Conservation (phyloP, 2,329 filamentous ascomycete species). For the Exophiala dermatitidis region DNA sequence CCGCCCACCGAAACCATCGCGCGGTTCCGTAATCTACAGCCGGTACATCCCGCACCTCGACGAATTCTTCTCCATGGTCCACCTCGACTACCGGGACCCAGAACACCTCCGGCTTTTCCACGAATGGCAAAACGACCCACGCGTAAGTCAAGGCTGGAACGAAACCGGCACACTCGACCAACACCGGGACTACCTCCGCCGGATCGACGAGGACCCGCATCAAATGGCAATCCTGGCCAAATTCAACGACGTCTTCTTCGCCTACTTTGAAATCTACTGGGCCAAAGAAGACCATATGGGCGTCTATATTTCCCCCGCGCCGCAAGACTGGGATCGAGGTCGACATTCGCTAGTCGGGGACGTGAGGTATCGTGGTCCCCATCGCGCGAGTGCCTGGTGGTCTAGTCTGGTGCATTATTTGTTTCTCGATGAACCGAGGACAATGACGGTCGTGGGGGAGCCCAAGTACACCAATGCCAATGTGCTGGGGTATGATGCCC, state of each 20-base stretch:
- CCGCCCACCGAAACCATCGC: slow-evolving; percentile 62
- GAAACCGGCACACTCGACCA: slow-evolving; percentile 68
- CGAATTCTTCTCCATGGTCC: slow-evolving; percentile 71
- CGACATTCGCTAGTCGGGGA: slow-evolving; percentile 56
- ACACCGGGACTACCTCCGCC: slow-evolving; percentile 63
- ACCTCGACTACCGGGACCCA: slow-evolving; percentile 57
- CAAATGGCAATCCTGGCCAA: slow-evolving; percentile 61
- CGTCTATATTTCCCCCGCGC: slow-evolving; percentile 48
- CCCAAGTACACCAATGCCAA: slow-evolving; percentile 64
- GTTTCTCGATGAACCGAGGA: slow-evolving; percentile 53
- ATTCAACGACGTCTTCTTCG: slow-evolving; percentile 64
- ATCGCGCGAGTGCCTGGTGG: slow-evolving; percentile 53
- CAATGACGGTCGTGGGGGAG: slow-evolving; percentile 52
- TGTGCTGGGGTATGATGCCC: slow-evolving; percentile 66
- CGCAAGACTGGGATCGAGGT: slow-evolving; percentile 52
- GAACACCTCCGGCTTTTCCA: slow-evolving; percentile 66
- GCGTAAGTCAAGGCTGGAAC: slow-evolving; percentile 73
- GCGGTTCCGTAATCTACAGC: slow-evolving; percentile 66
- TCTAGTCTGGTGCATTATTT: slow-evolving; percentile 53
- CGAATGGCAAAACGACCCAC: slow-evolving; percentile 75
- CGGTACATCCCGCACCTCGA: slow-evolving; percentile 68
- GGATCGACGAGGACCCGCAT: slow-evolving; percentile 64
- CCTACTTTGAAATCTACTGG: slow-evolving; percentile 78
- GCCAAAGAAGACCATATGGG: slow-evolving; percentile 59
- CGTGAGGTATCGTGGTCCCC: slow-evolving; percentile 47